Percentiles rank a stretch among this genome's conserved stretches.
phyloP scores from a whole-genome alignment of 169 alveolate genomes.

The Plasmodium gallinaceum region DNA sequence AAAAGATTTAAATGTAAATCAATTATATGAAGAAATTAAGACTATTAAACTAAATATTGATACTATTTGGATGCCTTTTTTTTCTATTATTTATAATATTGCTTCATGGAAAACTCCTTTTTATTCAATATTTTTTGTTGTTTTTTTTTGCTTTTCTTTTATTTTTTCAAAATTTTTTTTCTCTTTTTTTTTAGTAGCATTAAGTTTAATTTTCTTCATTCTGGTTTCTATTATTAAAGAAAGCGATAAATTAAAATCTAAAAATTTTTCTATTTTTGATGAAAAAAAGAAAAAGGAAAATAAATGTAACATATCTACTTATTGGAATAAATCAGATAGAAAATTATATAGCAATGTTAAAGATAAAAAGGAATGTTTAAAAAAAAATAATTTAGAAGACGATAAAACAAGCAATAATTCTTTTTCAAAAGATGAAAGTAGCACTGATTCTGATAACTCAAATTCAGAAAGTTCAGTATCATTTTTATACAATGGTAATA shows the following conservation, averaged over 20 bases:
- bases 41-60: slow-evolving; percentile 52
- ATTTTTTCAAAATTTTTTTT: slow-evolving; percentile 59
- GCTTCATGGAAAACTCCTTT: slow-evolving; percentile 73
- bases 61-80: slow-evolving; percentile 66
- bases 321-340: slow-evolving; percentile 4
- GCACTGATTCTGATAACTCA: not conserved
- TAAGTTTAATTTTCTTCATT: slow-evolving; percentile 67
- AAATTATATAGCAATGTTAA: too few species aligned
- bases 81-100: slow-evolving; percentile 63
- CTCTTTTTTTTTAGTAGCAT: slow-evolving; percentile 56
- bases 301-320: not conserved
- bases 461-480: not conserved
- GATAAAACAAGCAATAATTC: not conserved
- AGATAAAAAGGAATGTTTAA: not conserved
- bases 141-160: slow-evolving; percentile 51
- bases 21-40: slow-evolving; percentile 68
- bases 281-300: not conserved
- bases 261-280: not conserved
- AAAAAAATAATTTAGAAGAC: slow-evolving; percentile 9
- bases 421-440: not conserved
- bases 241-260: slow-evolving; percentile 28
- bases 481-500: not conserved
- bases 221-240: slow-evolving; percentile 67
- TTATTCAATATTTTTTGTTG: slow-evolving; percentile 68
- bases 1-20: slow-evolving; percentile 48